Evolutionary conservation across 1,284 basidiomycete species (phyloP).

Genomic region (Mycena sp.): DNA sequence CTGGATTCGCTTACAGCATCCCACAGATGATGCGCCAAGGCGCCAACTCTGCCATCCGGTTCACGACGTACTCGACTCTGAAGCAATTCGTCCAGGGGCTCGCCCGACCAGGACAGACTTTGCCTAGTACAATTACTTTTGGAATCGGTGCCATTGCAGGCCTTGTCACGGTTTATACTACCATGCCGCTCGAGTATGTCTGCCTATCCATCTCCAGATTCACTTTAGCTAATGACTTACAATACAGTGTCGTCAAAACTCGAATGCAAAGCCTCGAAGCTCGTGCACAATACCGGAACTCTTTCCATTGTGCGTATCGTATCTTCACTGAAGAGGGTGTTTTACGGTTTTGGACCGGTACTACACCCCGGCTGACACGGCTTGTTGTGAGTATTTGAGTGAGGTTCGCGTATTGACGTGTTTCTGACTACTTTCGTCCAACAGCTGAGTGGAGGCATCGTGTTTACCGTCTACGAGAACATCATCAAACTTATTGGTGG

Average conservation of each 20-base stretch:
- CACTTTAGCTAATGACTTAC: background rate
- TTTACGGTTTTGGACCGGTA: constrained; percentile 93
- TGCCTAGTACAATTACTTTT: constrained; percentile 93
- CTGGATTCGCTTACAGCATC: constrained; percentile 1
- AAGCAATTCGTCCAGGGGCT: constrained; percentile 67
- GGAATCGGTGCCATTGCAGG: constrained; percentile 95
- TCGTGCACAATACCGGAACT: constrained; percentile 85
- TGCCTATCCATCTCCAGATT: background rate
- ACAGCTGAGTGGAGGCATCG: constrained; percentile 92
- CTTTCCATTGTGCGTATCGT: constrained; percentile 93
- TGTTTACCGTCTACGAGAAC: constrained; percentile 94
- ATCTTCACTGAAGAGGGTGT: constrained; percentile 93
- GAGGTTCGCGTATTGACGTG: background rate
- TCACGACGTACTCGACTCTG: constrained; percentile 65
- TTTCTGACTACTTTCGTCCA: constrained; percentile 6
- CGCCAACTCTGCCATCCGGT: constrained; percentile 96
- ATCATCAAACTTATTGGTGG: constrained; percentile 57
- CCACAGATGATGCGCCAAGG: constrained; percentile 95
- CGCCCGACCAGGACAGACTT: constrained; percentile 81
- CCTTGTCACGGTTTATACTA: constrained; percentile 93
- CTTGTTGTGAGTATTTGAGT: constrained; percentile 74
- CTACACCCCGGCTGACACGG: constrained; percentile 87
- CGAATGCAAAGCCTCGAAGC: constrained; percentile 96
- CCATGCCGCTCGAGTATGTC: constrained; percentile 92
- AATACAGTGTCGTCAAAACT: constrained; percentile 92